phyloP scores from a whole-genome alignment of 2,329 filamentous ascomycete genomes.

The Passalora sequoiae region DNA sequence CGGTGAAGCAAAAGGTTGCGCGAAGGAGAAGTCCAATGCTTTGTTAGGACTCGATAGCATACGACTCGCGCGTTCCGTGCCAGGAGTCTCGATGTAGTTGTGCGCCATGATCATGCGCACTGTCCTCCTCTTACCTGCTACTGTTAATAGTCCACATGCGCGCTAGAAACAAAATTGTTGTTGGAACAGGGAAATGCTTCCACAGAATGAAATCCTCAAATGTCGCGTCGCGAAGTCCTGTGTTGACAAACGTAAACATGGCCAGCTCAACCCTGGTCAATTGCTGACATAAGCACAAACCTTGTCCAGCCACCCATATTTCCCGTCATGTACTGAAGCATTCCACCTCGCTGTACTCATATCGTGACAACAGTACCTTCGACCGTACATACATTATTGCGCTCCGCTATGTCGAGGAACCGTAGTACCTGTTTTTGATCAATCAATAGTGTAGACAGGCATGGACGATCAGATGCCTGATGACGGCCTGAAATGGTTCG shows the following conservation, averaged over 20 bases:
- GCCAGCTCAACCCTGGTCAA: too few species aligned
- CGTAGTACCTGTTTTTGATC: too few species aligned
- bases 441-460: too few species aligned
- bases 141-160: slow-evolving; percentile 13
- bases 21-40: slow-evolving; percentile 73
- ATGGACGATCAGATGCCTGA: slow-evolving; percentile 33
- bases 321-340: too few species aligned
- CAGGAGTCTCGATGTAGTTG: slow-evolving; percentile 70
- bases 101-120: slow-evolving; percentile 37
- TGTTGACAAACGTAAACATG: too few species aligned
- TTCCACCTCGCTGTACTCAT: too few species aligned
- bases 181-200: background rate
- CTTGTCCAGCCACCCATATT: too few species aligned
- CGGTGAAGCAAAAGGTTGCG: slow-evolving; percentile 80
- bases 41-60: slow-evolving; percentile 50
- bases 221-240: slow-evolving; percentile 2
- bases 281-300: too few species aligned
- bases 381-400: too few species aligned
- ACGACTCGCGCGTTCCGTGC: slow-evolving; percentile 71
- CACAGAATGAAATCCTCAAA: background rate
- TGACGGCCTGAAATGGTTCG: slow-evolving; percentile 61
- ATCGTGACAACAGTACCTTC: too few species aligned
- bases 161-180: slow-evolving; percentile 2
- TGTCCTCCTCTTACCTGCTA: slow-evolving; percentile 1
- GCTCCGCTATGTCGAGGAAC: too few species aligned